These are phyloP conservation scores for Crepidotus variabilis DNA, from an alignment of 768 basidiomycete genomes.

Conservation along the genomic window DNA sequence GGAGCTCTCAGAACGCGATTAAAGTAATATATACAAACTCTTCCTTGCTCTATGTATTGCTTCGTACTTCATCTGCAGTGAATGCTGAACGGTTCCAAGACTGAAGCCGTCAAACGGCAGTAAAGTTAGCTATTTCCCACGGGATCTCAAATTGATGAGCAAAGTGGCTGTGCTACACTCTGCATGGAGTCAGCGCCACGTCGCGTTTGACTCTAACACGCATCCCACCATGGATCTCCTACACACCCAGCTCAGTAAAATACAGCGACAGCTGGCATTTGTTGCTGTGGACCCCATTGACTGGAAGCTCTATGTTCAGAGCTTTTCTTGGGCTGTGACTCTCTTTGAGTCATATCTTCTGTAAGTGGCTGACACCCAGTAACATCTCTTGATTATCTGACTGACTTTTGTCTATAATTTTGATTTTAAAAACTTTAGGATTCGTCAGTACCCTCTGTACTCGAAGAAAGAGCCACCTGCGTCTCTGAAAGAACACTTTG, in stretches of 20 bases:
- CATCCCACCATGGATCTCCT: constrained; percentile 54
- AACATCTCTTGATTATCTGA: not conserved
- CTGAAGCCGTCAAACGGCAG: too few relatives aligned
- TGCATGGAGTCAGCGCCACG: constrained; percentile 15
- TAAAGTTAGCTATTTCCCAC: too few relatives aligned
- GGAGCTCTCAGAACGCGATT: too few relatives aligned
- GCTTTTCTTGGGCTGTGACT: constrained; percentile 73
- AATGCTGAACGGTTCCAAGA: too few relatives aligned
- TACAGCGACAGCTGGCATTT: constrained; percentile 66
- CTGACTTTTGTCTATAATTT: too few relatives aligned
- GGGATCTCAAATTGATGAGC: too few relatives aligned
- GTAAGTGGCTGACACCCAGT: constrained; percentile 41
- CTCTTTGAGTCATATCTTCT: constrained; percentile 84
- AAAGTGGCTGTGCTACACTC: too few relatives aligned
- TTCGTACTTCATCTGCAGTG: too few relatives aligned
- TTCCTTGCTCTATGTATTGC: too few relatives aligned
- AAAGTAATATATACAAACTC: too few relatives aligned
- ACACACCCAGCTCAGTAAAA: constrained; percentile 48
- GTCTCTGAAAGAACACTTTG: constrained; percentile 67
- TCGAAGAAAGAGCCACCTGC: constrained; percentile 69
- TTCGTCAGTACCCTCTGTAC: constrained; percentile 86
- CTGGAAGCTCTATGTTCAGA: constrained; percentile 81
- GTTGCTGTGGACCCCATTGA: constrained; percentile 69
- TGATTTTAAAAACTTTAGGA: constrained; percentile 29
- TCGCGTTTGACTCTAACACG: constrained; percentile 15